A percentile compares a stretch with the other conserved stretches of the same genome.
Evolutionary conservation across 257 asterid genomes (phyloP).

Genomic region (Solanum chiquidenum): DNA sequence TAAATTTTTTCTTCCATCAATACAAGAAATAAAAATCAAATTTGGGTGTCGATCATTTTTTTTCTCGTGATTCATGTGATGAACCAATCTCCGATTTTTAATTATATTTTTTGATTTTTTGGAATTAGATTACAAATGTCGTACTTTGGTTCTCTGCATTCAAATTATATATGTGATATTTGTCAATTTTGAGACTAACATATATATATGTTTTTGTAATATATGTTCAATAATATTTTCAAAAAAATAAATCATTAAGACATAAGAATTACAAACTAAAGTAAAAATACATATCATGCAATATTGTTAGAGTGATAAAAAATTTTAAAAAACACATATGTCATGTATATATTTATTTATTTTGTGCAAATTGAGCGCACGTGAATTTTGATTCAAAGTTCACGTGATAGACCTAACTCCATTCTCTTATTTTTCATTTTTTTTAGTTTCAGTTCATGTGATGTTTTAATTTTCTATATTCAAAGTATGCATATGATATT

Average conservation of each 20-base stretch:
- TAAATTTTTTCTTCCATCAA: too few species aligned
- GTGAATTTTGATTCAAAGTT: neutral
- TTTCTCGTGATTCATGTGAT: neutral
- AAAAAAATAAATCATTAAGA: too few species aligned
- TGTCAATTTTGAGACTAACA: neutral
- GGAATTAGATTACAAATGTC: too few species aligned
- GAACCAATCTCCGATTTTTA: too few species aligned
- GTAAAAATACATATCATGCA: neutral
- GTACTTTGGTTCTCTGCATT: too few species aligned
- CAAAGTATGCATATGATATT: neutral
- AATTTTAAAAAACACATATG: neutral
- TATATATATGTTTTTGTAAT: too few species aligned
- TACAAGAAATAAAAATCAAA: too few species aligned
- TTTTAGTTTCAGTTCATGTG: neutral
- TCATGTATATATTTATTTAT: neutral
- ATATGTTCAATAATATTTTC: too few species aligned
- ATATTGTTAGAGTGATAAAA: neutral
- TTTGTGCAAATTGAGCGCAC: neutral
- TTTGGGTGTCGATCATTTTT: too few species aligned
- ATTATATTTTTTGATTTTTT: too few species aligned
- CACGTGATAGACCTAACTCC: neutral
- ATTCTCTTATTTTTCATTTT: neutral
- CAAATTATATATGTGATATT: too few species aligned
- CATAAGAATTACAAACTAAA: neutral
- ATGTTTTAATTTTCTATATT: neutral